Evolutionary conservation across 306 rosid species (phyloP).

Genomic region (Dryas alaskensis): DNA sequence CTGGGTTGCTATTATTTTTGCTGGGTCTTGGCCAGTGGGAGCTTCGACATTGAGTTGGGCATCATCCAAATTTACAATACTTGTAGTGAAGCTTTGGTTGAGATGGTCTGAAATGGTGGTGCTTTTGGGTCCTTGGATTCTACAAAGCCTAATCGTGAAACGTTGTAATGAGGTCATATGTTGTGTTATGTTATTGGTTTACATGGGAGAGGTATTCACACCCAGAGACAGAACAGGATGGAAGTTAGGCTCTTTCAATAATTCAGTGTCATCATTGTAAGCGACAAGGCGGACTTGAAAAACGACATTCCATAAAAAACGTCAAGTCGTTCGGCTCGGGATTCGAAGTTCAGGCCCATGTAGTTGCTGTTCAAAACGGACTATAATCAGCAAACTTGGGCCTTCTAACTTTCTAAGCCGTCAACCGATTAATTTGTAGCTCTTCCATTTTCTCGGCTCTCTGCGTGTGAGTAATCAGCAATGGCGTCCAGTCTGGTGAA

Average conservation of each 20-base stretch:
- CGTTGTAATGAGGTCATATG: constrained; percentile 7
- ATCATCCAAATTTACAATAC: background rate
- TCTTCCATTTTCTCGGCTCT: background rate
- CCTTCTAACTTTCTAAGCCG: background rate
- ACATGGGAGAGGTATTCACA: too few relatives aligned
- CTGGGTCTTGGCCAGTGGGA: constrained; percentile 20
- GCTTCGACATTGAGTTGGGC: background rate
- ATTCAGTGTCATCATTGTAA: too few relatives aligned
- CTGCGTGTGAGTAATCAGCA: background rate
- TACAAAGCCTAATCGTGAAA: constrained; percentile 29
- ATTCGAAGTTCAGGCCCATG: too few relatives aligned
- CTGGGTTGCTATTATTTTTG: constrained; percentile 28
- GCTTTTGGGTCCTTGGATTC: constrained; percentile 9
- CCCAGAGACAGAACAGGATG: too few relatives aligned
- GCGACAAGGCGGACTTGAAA: too few relatives aligned
- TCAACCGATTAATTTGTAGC: too few relatives aligned
- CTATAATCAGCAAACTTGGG: too few relatives aligned
- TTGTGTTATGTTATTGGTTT: background rate
- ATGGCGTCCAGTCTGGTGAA: constrained; percentile 82
- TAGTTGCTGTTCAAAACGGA: too few relatives aligned
- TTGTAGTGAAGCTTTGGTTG: constrained; percentile 8
- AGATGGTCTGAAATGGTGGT: constrained; percentile 8
- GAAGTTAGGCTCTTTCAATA: too few relatives aligned
- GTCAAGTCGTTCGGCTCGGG: too few relatives aligned
- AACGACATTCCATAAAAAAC: too few relatives aligned